Evolutionary conservation across 73 alveolate species (phyloP).

Genomic region (Paramecium tetraurelia): DNA sequence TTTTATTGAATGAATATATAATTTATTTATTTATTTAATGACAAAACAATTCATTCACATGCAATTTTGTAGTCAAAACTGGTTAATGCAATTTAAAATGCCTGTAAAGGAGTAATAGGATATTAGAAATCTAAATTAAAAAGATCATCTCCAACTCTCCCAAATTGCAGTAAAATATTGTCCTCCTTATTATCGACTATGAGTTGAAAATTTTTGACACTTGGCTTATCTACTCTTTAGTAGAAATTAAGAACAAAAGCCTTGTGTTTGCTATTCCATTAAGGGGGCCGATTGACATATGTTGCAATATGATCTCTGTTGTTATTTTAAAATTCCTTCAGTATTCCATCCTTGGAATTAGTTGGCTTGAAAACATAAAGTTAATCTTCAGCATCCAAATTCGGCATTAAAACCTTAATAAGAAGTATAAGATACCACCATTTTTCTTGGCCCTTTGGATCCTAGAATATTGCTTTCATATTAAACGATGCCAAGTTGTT

Average conservation of each 20-base stretch:
- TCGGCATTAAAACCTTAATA: constrained; percentile 73
- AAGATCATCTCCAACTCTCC: constrained; percentile 80
- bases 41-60: constrained; percentile 74
- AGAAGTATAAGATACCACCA: constrained; percentile 62
- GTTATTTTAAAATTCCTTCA: constrained; percentile 65
- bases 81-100: constrained; percentile 80
- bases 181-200: constrained; percentile 80
- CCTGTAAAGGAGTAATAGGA: constrained; percentile 81
- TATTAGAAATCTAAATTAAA: constrained; percentile 84
- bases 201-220: constrained; percentile 86
- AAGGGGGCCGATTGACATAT: constrained; percentile 86
- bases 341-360: constrained; percentile 69
- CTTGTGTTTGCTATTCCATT: constrained; percentile 87
- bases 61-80: constrained; percentile 87
- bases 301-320: constrained; percentile 61
- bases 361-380: constrained; percentile 64
- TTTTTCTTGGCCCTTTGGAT: constrained; percentile 90
- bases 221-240: constrained; percentile 89
- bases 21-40: background rate
- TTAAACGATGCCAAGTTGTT: constrained; percentile 76
- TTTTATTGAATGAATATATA: background rate
- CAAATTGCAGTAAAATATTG: constrained; percentile 79
- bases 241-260: constrained; percentile 89
- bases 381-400: constrained; percentile 58
- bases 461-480: constrained; percentile 90